Evolutionary conservation across 75 land plant species (phyloP), one percentile per base, ranked within the genome.

Genomic region (Selaginella moellendorffii): DNA sequence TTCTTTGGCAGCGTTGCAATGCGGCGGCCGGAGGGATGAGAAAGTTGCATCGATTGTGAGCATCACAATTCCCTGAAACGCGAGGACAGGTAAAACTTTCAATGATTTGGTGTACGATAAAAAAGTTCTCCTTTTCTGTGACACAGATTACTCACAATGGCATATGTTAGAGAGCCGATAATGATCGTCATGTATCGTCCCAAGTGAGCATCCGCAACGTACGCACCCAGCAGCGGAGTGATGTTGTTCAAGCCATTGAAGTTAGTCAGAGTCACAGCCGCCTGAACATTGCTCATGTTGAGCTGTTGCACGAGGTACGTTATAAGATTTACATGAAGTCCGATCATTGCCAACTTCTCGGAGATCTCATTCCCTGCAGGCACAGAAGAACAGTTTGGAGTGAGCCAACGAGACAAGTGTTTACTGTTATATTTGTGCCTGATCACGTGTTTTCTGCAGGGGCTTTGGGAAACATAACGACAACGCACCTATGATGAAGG

Each of bases 61-160:
- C 46, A 36, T 36, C 5, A 36, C 10, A 5, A 36, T 36, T 36
- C 46, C 46, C 46, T 36, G 46, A 5, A 36, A 36, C 5, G 14
- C 46, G 10, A 36, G n/a, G n/a, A n/a, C n/a, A n/a, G n/a, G n/a
- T n/a, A n/a, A n/a, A n/a, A n/a, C n/a, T n/a, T n/a, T n/a, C n/a
- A n/a, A n/a, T n/a, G n/a, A n/a, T n/a, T n/a, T n/a, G n/a, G n/a
- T n/a, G n/a, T n/a, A n/a, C n/a, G n/a, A n/a, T n/a, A n/a, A n/a
- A n/a, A n/a, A n/a, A n/a, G n/a, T n/a, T n/a, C n/a, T n/a, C n/a
- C n/a, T n/a, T n/a, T n/a, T n/a, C n/a, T n/a, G n/a, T n/a, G n/a
- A n/a, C n/a, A n/a, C n/a, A n/a, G n/a, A n/a, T n/a, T n/a, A 73
- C 76, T 52, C 8, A 75, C 77, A 56, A 71, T 31, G 20, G 65